Evolutionary conservation across 1,284 basidiomycete genomes (phyloP).

Genomic region (Ceraceosorus bombacis): DNA sequence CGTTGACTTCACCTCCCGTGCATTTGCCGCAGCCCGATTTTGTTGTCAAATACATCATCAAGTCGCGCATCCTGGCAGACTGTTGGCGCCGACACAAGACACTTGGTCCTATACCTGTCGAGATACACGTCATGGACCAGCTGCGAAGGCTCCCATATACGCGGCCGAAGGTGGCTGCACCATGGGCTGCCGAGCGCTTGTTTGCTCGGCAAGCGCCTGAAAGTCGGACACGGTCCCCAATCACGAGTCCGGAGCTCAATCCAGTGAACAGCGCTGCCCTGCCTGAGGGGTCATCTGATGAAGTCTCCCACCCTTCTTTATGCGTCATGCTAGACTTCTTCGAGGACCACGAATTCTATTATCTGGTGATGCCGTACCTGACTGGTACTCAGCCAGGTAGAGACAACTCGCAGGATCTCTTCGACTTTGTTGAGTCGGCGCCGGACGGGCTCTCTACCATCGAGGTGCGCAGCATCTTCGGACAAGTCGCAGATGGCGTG

Average conservation of each 20-base stretch:
- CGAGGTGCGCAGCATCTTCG: slow-evolving; percentile 74
- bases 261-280: not conserved
- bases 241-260: not conserved
- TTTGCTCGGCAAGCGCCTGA: not conserved
- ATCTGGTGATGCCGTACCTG: slow-evolving; percentile 59
- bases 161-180: slow-evolving; percentile 22
- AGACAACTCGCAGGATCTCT: slow-evolving; percentile 64
- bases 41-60: slow-evolving; percentile 97
- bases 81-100: slow-evolving; percentile 94
- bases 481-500: slow-evolving; percentile 87
- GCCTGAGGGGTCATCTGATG: not conserved
- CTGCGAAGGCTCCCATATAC: slow-evolving; percentile 63
- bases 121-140: slow-evolving; percentile 88
- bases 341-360: slow-evolving; percentile 94
- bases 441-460: slow-evolving; percentile 73
- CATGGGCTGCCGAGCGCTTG: slow-evolving; percentile 16
- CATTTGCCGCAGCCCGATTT: slow-evolving; percentile 52
- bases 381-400: slow-evolving; percentile 25
- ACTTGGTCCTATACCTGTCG: slow-evolving; percentile 93
- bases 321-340: slow-evolving; percentile 94
- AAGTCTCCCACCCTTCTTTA: slow-evolving; percentile 66
- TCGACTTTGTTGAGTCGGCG: slow-evolving; percentile 85
- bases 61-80: slow-evolving; percentile 93
- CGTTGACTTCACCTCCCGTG: not conserved
- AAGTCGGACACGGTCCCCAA: too few species aligned